phyloP scores from a whole-genome alignment of 768 basidiomycete genomes.

The Clavaria fumosa region DNA sequence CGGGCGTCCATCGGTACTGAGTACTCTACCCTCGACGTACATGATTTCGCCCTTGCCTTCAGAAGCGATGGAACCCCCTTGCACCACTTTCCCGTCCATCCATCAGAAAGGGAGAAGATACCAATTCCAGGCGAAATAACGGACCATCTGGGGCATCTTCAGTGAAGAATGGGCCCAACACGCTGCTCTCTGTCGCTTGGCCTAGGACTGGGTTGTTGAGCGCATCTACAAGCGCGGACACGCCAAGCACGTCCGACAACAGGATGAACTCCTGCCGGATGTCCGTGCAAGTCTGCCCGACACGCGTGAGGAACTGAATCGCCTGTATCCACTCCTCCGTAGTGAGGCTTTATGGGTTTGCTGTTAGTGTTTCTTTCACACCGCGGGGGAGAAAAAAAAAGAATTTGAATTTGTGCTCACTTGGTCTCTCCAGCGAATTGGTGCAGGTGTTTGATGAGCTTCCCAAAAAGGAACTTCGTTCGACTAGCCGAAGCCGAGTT shows the following conservation, averaged over 20 bases:
- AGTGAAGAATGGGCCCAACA: constrained; percentile 74
- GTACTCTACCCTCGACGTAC: constrained; percentile 60
- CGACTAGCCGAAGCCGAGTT: constrained; percentile 1
- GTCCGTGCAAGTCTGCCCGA: constrained; percentile 58
- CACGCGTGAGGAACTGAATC: constrained; percentile 62
- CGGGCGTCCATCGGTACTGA: constrained; percentile 47
- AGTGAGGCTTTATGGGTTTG: constrained; percentile 35
- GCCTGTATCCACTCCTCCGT: constrained; percentile 73
- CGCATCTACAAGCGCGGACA: constrained; percentile 62
- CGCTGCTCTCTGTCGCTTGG: constrained; percentile 55
- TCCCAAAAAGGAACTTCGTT: constrained; percentile 27
- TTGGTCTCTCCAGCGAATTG: constrained; percentile 59
- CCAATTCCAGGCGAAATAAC: constrained; percentile 11
- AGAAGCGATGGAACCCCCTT: constrained; percentile 68
- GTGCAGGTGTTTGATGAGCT: constrained; percentile 52
- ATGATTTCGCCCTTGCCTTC: constrained; percentile 80
- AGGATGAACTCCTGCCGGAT: constrained; percentile 68
- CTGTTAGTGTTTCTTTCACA: neutral
- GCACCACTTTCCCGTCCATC: constrained; percentile 29
- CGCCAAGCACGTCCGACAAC: constrained; percentile 68
- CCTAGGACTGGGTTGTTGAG: constrained; percentile 52
- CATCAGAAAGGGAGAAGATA: neutral
- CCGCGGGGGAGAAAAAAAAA: neutral
- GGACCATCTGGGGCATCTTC: constrained; percentile 59
- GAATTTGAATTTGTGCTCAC: too few relatives aligned